Conservation (phyloP, 306 rosid species). For the Begonia fuchsioides region DNA sequence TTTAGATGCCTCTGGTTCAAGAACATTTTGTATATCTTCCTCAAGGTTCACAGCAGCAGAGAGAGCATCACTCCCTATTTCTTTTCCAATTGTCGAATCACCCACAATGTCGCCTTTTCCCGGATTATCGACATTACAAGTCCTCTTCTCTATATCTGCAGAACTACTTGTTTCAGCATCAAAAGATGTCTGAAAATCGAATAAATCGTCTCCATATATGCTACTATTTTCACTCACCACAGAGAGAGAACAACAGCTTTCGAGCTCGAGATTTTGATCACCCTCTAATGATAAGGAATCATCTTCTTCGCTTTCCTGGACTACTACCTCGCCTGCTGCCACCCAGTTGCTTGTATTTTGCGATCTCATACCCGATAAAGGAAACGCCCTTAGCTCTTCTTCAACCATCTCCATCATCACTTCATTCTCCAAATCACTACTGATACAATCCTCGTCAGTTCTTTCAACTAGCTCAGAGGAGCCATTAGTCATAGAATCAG, state of each 20-base stretch:
- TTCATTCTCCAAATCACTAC: constrained; percentile 30
- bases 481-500: constrained; percentile 39
- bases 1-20: no score
- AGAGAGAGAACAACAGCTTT: constrained; percentile 55
- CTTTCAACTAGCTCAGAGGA: constrained; percentile 27
- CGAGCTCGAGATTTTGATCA: constrained; percentile 46
- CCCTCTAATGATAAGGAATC: constrained; percentile 60
- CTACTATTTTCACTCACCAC: constrained; percentile 61
- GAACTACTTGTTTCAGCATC: constrained; percentile 37
- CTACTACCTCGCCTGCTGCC: constrained; percentile 18
- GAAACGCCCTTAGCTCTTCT: constrained; percentile 21
- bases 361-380: constrained; percentile 31
- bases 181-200: constrained; percentile 32
- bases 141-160: constrained; percentile 22
- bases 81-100: no score
- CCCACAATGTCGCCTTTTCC: constrained; percentile 21
- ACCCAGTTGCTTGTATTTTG: constrained; percentile 25
- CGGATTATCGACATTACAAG: constrained; percentile 23
- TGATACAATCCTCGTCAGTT: constrained; percentile 29
- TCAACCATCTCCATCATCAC: constrained; percentile 18
- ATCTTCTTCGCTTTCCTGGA: constrained; percentile 55
- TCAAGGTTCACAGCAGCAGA: constrained; percentile 34
- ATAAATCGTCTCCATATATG: constrained; percentile 52
- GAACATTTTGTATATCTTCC: constrained; percentile 30
- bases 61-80: constrained; percentile 25